Base-by-base conservation (phyloP, 805 yeast genomes). In the Saccharomycopsis malanga region DNA sequence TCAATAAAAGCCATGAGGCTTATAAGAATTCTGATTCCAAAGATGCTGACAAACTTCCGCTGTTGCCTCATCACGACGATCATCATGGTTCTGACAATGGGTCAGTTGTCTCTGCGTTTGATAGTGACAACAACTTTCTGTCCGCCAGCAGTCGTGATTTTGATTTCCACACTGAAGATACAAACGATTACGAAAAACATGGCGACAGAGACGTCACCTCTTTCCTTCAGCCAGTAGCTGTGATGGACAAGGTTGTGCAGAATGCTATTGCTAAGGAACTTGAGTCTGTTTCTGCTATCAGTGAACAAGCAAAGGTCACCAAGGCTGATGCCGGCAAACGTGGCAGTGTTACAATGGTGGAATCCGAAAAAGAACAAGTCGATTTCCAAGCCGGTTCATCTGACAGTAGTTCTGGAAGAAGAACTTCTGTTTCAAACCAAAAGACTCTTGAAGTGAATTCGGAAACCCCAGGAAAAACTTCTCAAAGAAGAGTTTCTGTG, bases 91-190 rank as follows among this genome's bases (percentile, higher is more conserved):
- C 48, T 22, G 48, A 40, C 18, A 30, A 38, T 34, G 44, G 39
- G 10, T n/a, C 7, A 17, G 40, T 4, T 4, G 35, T n/a, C 34
- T 42, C 46, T 17, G 24, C 46, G 4, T 34, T 34, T 36, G 46
- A 42, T 23, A 34, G 34, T 23, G 45, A 42, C n/a, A 40, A 23
- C 4, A 18, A 18, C 9, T n/a, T 5, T 32, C 48, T 45, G 48
- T 39, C 48, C 5, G 22, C 23, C 21, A 45, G 44, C 29, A 45
- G 48, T 22, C 39, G 39, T 23, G 44, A 39, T 24, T 18, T 23
- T n/a, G 44, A 43, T 34, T n/a, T 10, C 15, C 17, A 7, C 6
- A 10, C 36, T 7, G 17, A 7, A 5, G 12, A 27, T 12, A 27
- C 12, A 7, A 7, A 27, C 12, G 12, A 7, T 27, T 7, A 9